These are phyloP conservation scores for Peterozyma toletana DNA, from an alignment of 805 yeast genomes.

Conservation along the genomic window DNA sequence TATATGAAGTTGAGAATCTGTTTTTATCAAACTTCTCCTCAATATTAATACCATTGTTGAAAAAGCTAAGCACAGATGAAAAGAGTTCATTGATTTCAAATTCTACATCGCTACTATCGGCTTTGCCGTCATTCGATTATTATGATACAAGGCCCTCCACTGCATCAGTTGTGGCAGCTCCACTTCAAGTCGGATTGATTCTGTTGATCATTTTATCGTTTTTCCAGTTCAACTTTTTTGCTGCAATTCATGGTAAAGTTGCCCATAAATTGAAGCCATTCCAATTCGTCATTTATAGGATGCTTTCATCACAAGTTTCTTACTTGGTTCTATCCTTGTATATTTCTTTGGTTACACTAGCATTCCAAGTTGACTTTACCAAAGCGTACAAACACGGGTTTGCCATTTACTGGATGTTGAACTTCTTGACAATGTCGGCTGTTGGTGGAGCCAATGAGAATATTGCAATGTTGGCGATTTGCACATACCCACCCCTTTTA, in stretches of 20 bases:
- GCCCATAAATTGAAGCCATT: slow-evolving; percentile 35
- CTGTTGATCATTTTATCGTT: slow-evolving; percentile 61
- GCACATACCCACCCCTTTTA: slow-evolving; percentile 51
- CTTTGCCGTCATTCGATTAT: slow-evolving; percentile 26
- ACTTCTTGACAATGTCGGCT: slow-evolving; percentile 64
- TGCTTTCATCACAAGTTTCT: slow-evolving; percentile 39
- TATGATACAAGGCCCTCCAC: slow-evolving; percentile 42
- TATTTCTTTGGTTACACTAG: slow-evolving; percentile 53
- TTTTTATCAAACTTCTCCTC: neutral
- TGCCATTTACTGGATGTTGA: slow-evolving; percentile 65
- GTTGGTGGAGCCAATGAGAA: slow-evolving; percentile 74
- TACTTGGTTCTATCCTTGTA: slow-evolving; percentile 48
- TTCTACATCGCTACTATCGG: slow-evolving; percentile 19
- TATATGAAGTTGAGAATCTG: neutral
- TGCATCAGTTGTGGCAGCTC: slow-evolving; percentile 47
- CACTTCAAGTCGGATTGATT: slow-evolving; percentile 64
- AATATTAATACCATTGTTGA: slow-evolving; percentile 17
- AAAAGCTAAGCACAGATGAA: slow-evolving; percentile 15
- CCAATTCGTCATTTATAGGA: slow-evolving; percentile 45
- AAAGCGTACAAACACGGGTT: slow-evolving; percentile 55
- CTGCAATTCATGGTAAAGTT: slow-evolving; percentile 41
- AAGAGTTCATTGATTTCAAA: slow-evolving; percentile 9
- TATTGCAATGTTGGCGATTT: slow-evolving; percentile 41
- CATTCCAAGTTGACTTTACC: slow-evolving; percentile 56
- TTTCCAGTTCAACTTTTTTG: slow-evolving; percentile 55